Evolutionary conservation across 176 grass and related monocot genomes (phyloP), one percentile per base, ranked within the genome.

Genomic region (Typha latifolia): DNA sequence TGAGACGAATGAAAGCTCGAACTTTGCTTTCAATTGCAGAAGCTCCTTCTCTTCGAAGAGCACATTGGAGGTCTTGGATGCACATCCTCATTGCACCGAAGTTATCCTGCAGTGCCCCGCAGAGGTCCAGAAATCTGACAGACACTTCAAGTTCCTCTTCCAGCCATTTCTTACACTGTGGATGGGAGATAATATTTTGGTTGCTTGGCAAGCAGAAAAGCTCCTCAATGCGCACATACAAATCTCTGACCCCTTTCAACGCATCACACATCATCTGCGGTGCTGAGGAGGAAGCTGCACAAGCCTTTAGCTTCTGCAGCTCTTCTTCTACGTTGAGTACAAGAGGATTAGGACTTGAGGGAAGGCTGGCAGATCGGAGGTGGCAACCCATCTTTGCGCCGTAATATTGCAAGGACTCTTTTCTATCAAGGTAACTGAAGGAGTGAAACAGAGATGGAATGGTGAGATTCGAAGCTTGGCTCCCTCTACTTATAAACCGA

Each of bases 121-220:
- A 69, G 37, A 73, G 49, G 43, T 85, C 69, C 50, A 85, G 12
- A 15, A 73, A 59, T 50, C 48, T 29, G 1, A 78, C 52, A 50
- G 81, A 83, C 2, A 8, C 8, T n/a, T 61, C 67, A 2, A 77
- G 27, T 49, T 72, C 80, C 15, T 50, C 68, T n/a, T 82, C 75
- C 49, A 70, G 24, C 64, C 9, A 48, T 16, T 74, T 74, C 59
- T 62, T 78, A 1, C 69, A 57, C 13, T 27, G 47, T 24, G 12
- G 12, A 3, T 62, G 4, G 16, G 22, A 53, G 22, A 69, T 57
- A 37, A 29, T 21, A 15, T 26, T 22, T 19, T 66, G 70, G 64
- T 32, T 78, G 49, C 81, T 74, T 0, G 70, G 57, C 2, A 73
- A 23, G 65, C 57, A 32, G 7, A 69, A 13, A 20, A 69, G 47